Evolutionary conservation across 2,329 filamentous ascomycete species (phyloP), one percentile per base, ranked within the genome.

Genomic region (Aspergillus floridensis): DNA sequence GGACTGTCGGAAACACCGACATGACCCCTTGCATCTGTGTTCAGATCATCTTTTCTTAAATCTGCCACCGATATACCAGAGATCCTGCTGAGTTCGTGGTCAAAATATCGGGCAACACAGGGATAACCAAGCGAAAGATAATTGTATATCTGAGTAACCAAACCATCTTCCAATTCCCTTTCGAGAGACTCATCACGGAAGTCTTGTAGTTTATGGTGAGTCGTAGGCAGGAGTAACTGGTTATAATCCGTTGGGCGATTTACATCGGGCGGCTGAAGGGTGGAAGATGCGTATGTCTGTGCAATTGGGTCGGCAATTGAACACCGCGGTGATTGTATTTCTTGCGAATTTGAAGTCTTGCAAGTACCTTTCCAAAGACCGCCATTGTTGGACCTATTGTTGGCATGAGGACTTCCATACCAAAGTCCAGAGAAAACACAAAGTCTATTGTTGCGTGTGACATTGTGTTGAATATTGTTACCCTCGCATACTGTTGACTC

Each of bases 101-200:
- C 93, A 70, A 91, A 98, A 41, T 86, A 84, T 22, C 89, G 86
- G 11, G 93, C 93, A 69, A 92, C 86, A 35, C 91, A 88, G 3
- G 93, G 93, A 74, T 97, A 97, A 5, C 93, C 93, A 5, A 98
- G 83, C 0, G 92, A 96, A 16, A 98, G 82, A 75, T 98, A 98
- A 75, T 98, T 97, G 82, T 96, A 98, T 7, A 98, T 93, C 75
- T 98, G 93, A 0, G 93, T 96, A 58, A 97, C 86, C 72, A 97
- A 96, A 3, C 81, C 81, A 72, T 96, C 91, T 61, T 88, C 82
- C 69, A 95, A 96, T 74, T 96, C 92, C 32, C 77, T 73, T 29
- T 82, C 76, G 47, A 86, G 81, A 11, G 77, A 71, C 78, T 77
- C 73, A 63, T 82, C 79, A 49, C 66, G 49, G 35, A 66, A 32